Evolutionary conservation across 1,139 yeast species (phyloP), one percentile per base, ranked within the genome.

Genomic region (Zygotorulaspora mrakii): DNA sequence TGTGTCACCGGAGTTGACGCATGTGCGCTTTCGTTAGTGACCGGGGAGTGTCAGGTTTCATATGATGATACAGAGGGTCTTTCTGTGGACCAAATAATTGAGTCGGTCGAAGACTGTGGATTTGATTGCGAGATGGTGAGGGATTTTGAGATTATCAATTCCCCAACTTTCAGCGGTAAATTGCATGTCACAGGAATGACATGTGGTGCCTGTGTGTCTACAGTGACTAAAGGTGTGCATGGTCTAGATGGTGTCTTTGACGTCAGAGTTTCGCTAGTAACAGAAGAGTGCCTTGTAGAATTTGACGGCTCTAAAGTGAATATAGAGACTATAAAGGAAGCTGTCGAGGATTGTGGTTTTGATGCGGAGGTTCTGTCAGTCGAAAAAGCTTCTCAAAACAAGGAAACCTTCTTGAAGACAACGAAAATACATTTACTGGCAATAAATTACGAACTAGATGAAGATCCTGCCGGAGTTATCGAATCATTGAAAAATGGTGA

Each of bases 331-430:
- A 62, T 82, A 6, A 61, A 61, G 22, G 73, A 69, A 17, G 61
- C 71, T 5, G 71, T 88, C 12, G 94, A 86, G 48, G 82, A 82
- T 50, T 76, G 84, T 50, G 95, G 95, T 6, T 85, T 85, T 53
- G 88, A 77, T 29, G 80, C 79, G 9, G 52, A 48, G 4, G 40
- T 71, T 3, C 31, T 64, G n/a, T 35, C 42, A 2, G 21, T 13
- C 10, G 22, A 27, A 22, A 31, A 37, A 11, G n/a, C 17, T 10
- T 37, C 35, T 7, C 11, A 21, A 12, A 21, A 31, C 66, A 20
- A 28, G 23, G 10, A 8, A 23, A 31, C 8, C n/a, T 10, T 31
- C 23, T 39, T 37, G 30, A 33, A 21, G 22, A 23, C 12, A 12
- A 20, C 38, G 4, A 41, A 27, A 22, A 31, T 31, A 9, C 41